Evolutionary conservation across 2,329 filamentous ascomycete genomes (phyloP), one percentile per base, ranked within the genome.

Genomic region (Madurella mycetomatis): DNA sequence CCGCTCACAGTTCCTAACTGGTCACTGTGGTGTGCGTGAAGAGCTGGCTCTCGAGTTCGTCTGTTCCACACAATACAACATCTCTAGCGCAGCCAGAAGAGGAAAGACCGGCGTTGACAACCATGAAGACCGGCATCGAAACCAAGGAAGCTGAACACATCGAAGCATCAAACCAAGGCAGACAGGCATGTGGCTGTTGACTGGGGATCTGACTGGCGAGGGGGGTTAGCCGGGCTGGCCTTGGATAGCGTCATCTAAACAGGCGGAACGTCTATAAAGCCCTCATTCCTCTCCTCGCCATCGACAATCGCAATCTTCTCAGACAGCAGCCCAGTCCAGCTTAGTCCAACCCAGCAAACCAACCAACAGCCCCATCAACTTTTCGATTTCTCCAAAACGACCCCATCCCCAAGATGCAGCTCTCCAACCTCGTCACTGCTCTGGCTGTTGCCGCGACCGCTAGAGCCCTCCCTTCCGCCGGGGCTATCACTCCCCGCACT

Each of bases 401-500:
- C 16, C 13, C 18, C 43, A 25, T n/a, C 2, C 1, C 16, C 32
- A 56, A 52, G 34, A 56, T 56, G 54, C 54, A 56, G 41, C 17
- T 56, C 45, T 25, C 40, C 49, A 46, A 45, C 49, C 2, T 56
- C 49, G 15, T 55, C 49, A 45, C 53, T 31, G 41, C 34, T 41
- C 34, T 49, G 16, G 54, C 54, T 18, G 19, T 56, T 25, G 54
- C 54, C 49, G 46, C 52, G 46, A 56, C 54, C 25, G 54, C 54
- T 41, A 40, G 32, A 12, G 54, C 54, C 37, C 41, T 56, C 41
- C 54, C 54, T 0, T 25, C 25, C 25, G 25, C 25, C 25, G 37
- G 49, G 7, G 32, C 16, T 11, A 48, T 47, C 19, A 41, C 9
- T 32, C 34, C 9, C 41, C 25, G 25, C 25, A 25, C 25, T 25